These are phyloP conservation scores for Plenodomus lindquistii DNA, from an alignment of 2,329 filamentous ascomycete species.

Conservation along the genomic window DNA sequence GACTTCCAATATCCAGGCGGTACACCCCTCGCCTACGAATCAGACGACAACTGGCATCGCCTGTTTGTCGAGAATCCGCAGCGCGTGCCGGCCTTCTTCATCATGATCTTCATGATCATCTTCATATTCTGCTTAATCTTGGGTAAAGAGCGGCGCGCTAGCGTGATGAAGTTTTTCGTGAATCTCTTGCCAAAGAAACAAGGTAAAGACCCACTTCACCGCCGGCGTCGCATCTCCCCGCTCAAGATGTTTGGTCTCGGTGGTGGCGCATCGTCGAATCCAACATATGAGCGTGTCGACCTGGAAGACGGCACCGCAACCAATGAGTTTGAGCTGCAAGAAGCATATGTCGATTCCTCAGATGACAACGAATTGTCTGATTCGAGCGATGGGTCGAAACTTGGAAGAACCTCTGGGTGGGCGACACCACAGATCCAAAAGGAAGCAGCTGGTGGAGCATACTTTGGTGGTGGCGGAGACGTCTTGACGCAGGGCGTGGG, in stretches of 20 bases:
- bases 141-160: constrained; percentile 73
- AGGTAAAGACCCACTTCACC: constrained; percentile 38
- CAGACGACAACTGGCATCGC: constrained; percentile 57
- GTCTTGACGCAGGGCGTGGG: constrained; percentile 35
- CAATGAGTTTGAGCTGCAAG: constrained; percentile 72
- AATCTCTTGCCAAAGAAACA: constrained; percentile 50
- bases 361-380: constrained; percentile 66
- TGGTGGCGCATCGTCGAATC: constrained; percentile 46
- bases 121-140: constrained; percentile 74
- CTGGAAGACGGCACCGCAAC: constrained; percentile 71
- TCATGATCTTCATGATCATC: constrained; percentile 75
- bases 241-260: constrained; percentile 62
- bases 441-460: constrained; percentile 13
- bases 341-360: constrained; percentile 54
- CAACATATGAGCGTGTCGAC: constrained; percentile 73
- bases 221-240: constrained; percentile 41
- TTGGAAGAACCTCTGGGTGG: constrained; percentile 67
- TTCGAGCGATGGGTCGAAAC: constrained; percentile 59
- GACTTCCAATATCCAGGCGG: constrained; percentile 84
- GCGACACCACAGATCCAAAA: constrained; percentile 65
- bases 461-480: constrained; percentile 28
- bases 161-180: constrained; percentile 59
- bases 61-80: constrained; percentile 68
- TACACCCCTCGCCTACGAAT: constrained; percentile 51
- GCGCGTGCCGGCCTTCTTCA: constrained; percentile 72